phyloP scores from a whole-genome alignment of 202 grass and related monocot genomes.

The Schoenoplectus triqueter region DNA sequence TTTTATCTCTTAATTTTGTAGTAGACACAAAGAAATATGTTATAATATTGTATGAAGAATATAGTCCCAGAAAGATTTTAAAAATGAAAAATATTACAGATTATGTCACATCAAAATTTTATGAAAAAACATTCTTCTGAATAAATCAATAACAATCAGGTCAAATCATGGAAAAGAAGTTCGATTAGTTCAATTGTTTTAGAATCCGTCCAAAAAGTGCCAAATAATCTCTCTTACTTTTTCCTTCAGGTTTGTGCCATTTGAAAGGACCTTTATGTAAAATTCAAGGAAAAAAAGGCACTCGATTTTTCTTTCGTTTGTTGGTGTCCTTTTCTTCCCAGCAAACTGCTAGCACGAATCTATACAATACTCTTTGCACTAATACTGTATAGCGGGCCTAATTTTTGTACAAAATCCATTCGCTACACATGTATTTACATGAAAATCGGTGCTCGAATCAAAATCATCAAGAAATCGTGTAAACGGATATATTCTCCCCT shows the following conservation, averaged over 20 bases:
- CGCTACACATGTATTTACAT: not conserved
- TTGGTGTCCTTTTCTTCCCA: conserved; percentile 32
- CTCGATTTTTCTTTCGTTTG: not conserved
- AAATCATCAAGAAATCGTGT: not conserved
- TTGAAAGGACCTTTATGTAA: not conserved
- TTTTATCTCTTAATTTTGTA: too few species aligned
- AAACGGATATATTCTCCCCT: conserved; percentile 36
- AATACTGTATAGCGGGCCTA: not conserved
- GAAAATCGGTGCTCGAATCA: not conserved
- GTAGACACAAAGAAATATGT: too few species aligned
- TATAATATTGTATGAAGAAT: too few species aligned
- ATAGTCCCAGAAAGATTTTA: too few species aligned
- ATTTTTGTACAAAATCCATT: not conserved
- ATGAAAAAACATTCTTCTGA: not conserved
- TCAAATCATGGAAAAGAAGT: not conserved
- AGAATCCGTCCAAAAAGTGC: not conserved
- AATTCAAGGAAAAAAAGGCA: not conserved
- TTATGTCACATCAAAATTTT: not conserved
- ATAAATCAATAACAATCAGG: not conserved
- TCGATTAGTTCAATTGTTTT: not conserved
- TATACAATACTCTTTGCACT: not conserved
- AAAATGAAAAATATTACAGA: too few species aligned
- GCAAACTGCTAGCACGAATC: conserved; percentile 4
- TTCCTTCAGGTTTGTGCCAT: not conserved
- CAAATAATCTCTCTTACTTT: too few species aligned